A percentile compares a stretch with the other conserved stretches of the same genome.
Evolutionary conservation across 495 filamentous ascomycete species (phyloP).

Genomic region (Antarctomyces pellizariae): DNA sequence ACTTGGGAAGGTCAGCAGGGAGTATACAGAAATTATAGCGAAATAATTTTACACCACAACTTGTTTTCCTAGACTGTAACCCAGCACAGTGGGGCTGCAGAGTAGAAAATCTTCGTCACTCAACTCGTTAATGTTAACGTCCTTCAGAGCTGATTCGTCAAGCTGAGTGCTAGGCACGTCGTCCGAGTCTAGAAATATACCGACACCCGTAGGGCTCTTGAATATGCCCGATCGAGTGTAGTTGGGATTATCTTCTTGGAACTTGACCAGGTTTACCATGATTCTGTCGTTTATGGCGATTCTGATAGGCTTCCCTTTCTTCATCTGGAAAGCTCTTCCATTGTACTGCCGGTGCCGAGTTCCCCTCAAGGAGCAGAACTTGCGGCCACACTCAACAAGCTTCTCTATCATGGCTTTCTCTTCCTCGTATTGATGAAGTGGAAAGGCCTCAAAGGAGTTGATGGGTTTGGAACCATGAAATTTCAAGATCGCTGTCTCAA

Average conservation of each 20-base stretch:
- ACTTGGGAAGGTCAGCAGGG: constrained; percentile 8
- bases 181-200: constrained; percentile 1
- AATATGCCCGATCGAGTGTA: constrained; percentile 10
- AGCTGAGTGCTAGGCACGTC: constrained; percentile 1
- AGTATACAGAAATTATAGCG: constrained; percentile 3
- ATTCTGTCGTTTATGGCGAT: constrained; percentile 11
- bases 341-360: constrained; percentile 8
- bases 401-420: constrained; percentile 8
- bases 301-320: constrained; percentile 11
- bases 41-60: constrained; percentile 10
- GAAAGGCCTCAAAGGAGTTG: constrained; percentile 12
- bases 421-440: constrained; percentile 11
- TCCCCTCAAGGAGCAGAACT: constrained; percentile 12
- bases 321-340: constrained; percentile 13
- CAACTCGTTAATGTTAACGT: constrained; percentile 5
- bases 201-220: constrained; percentile 1
- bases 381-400: constrained; percentile 12
- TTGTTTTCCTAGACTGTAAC: constrained; percentile 14
- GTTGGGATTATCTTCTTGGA: constrained; percentile 13
- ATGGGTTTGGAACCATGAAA: constrained; percentile 13
- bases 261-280: constrained; percentile 12
- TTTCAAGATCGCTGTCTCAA: constrained; percentile 12
- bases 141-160: constrained; percentile 1
- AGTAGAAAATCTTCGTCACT: constrained; percentile 12
- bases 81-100: constrained; percentile 11